Evolutionary conservation across 208 protist genomes (phyloP).

Genomic region (Leishmania tarentolae): DNA sequence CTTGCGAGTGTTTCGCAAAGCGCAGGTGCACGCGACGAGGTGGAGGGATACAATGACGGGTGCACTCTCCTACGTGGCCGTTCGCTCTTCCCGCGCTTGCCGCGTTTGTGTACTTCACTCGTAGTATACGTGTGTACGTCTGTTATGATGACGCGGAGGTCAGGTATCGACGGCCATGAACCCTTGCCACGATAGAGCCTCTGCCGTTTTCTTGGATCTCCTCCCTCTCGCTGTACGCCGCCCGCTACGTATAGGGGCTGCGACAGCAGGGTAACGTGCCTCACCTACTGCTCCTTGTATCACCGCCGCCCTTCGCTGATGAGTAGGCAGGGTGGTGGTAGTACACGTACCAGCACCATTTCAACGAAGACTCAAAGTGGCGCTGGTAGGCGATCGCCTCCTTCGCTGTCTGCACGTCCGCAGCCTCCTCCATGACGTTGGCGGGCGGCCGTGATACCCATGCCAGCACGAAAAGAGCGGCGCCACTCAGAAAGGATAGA

Average conservation of each 20-base stretch:
- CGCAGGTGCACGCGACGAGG: too few species aligned
- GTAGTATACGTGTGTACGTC: not conserved
- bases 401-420: slow-evolving; percentile 58
- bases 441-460: slow-evolving; percentile 45
- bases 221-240: not conserved
- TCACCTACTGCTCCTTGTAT: not conserved
- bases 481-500: slow-evolving; percentile 58
- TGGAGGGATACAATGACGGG: too few species aligned
- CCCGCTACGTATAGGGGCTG: not conserved
- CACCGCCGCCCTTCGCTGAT: slow-evolving; percentile 4
- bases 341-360: slow-evolving; percentile 87
- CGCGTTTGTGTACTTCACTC: not conserved
- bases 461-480: slow-evolving; percentile 43
- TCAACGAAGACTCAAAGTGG: slow-evolving; percentile 56
- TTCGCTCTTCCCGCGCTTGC: not conserved
- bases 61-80: not conserved
- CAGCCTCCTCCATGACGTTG: slow-evolving; percentile 56
- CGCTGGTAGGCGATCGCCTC: slow-evolving; percentile 63
- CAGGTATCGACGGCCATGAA: not conserved
- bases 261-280: not conserved
- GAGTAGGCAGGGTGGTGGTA: slow-evolving; percentile 83
- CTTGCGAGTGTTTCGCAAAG: too few species aligned
- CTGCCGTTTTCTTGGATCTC: not conserved
- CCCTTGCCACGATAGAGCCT: not conserved
- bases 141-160: not conserved